Conservation (phyloP, 139 green algal species). For the Astrephomene gubernaculifera region DNA sequence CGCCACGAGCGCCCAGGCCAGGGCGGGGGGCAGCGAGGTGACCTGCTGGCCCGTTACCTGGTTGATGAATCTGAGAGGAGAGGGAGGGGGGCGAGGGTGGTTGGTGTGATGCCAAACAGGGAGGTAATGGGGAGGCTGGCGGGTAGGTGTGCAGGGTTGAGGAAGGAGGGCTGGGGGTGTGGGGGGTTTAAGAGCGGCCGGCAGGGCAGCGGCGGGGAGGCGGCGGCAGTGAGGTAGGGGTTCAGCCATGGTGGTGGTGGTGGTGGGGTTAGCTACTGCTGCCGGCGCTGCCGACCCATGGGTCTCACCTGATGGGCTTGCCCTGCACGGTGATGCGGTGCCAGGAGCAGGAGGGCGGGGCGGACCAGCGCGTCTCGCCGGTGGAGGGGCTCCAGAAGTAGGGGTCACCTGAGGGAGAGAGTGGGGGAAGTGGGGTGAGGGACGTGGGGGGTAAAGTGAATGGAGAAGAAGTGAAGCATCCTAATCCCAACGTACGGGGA, state of each 20-base stretch:
- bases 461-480: not conserved
- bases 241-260: too few species aligned
- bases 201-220: too few species aligned
- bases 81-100: not conserved
- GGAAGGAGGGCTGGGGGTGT: too few species aligned
- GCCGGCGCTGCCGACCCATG: too few species aligned
- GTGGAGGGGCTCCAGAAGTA: conserved; percentile 49
- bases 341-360: conserved; percentile 50
- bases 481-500: too few species aligned
- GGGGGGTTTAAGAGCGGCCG: too few species aligned
- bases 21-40: not conserved
- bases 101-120: not conserved
- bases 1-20: conserved; percentile 5
- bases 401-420: not conserved
- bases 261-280: too few species aligned
- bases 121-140: too few species aligned
- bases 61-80: conserved; percentile 44
- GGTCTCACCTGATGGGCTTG: conserved; percentile 28
- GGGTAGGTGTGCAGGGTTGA: too few species aligned
- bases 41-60: conserved; percentile 41
- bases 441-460: not conserved
- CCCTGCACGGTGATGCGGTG: conserved; percentile 45
- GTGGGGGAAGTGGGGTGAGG: not conserved
- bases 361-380: conserved; percentile 51
- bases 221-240: too few species aligned